These are phyloP conservation scores for Adansonia grandidieri DNA, from an alignment of 441 rosid genomes.

Conservation along the genomic window DNA sequence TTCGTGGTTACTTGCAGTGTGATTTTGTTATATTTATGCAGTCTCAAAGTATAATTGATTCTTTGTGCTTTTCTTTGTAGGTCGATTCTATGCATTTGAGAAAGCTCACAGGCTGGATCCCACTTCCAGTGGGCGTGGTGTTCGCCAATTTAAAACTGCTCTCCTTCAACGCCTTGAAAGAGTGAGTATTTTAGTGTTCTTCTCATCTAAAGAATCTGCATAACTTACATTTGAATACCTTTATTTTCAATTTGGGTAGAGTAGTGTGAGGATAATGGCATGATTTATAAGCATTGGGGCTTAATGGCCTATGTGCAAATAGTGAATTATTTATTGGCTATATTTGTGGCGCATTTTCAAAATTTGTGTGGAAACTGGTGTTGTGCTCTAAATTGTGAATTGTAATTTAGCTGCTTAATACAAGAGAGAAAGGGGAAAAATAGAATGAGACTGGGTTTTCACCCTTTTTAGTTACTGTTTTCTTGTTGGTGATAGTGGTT, in stretches of 20 bases:
- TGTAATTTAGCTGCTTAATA: background rate
- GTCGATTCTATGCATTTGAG: slow-evolving; percentile 96
- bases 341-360: background rate
- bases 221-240: background rate
- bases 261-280: background rate
- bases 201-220: slow-evolving; percentile 6
- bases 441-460: background rate
- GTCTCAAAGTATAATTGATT: background rate
- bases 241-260: background rate
- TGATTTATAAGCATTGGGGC: background rate
- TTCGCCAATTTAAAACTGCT: slow-evolving; percentile 96
- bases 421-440: background rate
- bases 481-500: background rate
- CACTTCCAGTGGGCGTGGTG: slow-evolving; percentile 94
- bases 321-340: background rate
- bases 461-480: background rate
- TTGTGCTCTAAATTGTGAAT: too few species aligned
- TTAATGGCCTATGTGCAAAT: background rate
- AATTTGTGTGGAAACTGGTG: background rate
- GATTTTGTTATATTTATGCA: background rate
- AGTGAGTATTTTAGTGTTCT: slow-evolving; percentile 46
- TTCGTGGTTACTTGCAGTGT: background rate
- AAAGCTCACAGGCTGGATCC: slow-evolving; percentile 97
- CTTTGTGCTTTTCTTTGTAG: slow-evolving; percentile 41
- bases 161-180: slow-evolving; percentile 95